Evolutionary conservation across 306 rosid genomes (phyloP).

Genomic region (Cicer arietinum): DNA sequence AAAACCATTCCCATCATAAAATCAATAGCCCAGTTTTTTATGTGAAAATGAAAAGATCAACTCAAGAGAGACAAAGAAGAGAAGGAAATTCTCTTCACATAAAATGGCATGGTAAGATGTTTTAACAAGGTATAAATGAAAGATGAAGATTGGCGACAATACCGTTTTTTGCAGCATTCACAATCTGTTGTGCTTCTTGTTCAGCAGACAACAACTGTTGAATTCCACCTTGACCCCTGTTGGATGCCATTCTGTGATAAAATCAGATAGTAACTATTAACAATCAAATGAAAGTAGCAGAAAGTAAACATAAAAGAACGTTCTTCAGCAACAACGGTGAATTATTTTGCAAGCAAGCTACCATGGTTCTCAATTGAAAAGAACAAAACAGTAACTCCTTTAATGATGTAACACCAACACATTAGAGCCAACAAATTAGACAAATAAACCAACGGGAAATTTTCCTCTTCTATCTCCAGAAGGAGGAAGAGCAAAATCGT

Average conservation of each 20-base stretch:
- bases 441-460: not conserved
- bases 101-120: not conserved
- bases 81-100: not conserved
- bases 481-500: not conserved
- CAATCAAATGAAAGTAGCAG: not conserved
- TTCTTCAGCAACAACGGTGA: not conserved
- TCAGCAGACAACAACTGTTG: conserved; percentile 92
- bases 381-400: not conserved
- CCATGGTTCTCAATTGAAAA: not conserved
- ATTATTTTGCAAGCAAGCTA: not conserved
- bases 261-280: conserved; percentile 20
- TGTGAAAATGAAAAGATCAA: conserved; percentile 18
- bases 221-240: conserved; percentile 85
- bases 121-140: not conserved
- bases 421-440: not conserved
- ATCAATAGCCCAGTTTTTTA: conserved; percentile 7
- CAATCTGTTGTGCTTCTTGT: conserved; percentile 87
- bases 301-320: conserved; percentile 23
- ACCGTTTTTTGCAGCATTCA: conserved; percentile 88
- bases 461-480: conserved; percentile 9
- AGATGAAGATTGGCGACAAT: conserved; percentile 11
- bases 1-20: conserved; percentile 7
- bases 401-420: not conserved
- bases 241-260: conserved; percentile 71
- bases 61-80: not conserved